These are phyloP conservation scores for Metschnikowia kofuensis DNA, from an alignment of 805 yeast genomes.

Conservation along the genomic window DNA sequence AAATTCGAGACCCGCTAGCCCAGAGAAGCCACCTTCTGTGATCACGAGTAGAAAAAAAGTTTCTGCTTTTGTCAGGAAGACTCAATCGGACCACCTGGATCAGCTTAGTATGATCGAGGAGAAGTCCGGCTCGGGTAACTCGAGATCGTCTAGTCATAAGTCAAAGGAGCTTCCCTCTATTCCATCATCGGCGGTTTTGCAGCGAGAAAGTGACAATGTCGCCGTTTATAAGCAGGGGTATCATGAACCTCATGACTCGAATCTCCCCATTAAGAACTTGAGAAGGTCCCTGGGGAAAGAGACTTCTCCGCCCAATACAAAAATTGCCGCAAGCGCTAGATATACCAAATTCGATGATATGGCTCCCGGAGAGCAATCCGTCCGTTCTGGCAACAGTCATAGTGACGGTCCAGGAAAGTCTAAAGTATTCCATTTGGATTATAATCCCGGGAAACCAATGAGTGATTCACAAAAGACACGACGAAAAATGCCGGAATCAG, in stretches of 20 bases:
- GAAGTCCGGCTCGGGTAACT: conserved; percentile 25
- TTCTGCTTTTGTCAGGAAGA: conserved; percentile 21
- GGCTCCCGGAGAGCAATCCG: not conserved
- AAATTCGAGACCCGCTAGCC: conserved; percentile 1
- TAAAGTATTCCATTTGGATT: no score
- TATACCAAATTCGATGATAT: not conserved
- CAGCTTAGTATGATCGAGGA: conserved; percentile 45
- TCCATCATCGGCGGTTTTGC: not conserved
- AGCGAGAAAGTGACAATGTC: no score
- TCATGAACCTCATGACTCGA: no score
- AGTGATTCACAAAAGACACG: not conserved
- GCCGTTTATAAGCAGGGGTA: no score
- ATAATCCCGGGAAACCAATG: not conserved
- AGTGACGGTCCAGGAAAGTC: no score
- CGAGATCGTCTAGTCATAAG: conserved; percentile 32
- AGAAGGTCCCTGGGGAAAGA: no score
- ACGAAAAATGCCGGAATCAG: not conserved
- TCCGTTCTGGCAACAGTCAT: not conserved
- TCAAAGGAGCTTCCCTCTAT: conserved; percentile 9
- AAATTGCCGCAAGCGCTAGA: no score
- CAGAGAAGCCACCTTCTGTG: conserved; percentile 27
- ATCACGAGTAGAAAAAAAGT: conserved; percentile 25
- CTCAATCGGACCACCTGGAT: conserved; percentile 25
- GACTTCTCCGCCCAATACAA: no score
- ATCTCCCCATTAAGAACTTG: no score